A percentile compares a stretch with the other conserved stretches of the same genome.
Conservation (phyloP, 345 rosid genomes). For the Melaleuca alternifolia region DNA sequence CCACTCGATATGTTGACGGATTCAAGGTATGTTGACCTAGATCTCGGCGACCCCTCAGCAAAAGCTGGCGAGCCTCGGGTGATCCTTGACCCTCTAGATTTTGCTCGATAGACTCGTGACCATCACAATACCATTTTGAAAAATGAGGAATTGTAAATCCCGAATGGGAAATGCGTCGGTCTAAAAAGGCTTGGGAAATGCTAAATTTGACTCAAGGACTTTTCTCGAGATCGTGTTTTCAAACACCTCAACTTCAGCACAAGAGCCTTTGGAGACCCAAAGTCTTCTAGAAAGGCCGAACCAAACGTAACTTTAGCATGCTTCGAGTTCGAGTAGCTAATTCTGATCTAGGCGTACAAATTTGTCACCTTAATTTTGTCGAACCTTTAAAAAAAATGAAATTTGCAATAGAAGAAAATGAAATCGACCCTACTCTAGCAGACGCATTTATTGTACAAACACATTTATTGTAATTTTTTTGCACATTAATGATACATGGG, state of each 20-base stretch:
- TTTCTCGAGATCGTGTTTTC: not conserved
- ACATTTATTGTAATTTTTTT: not conserved
- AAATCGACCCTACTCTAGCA: not conserved
- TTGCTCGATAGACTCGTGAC: not conserved
- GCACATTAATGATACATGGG: not conserved
- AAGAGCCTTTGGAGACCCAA: not conserved
- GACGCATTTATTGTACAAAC: not conserved
- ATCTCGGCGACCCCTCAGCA: not conserved
- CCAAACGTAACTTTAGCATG: not conserved
- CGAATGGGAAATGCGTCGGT: accelerated
- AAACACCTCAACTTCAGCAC: not conserved
- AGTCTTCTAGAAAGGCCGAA: not conserved
- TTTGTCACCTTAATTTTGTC: not conserved
- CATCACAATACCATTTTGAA: not conserved
- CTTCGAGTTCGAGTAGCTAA: not conserved
- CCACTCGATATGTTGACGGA: not conserved
- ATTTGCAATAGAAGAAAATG: not conserved
- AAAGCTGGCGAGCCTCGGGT: accelerated
- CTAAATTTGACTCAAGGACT: not conserved
- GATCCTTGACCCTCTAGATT: not conserved
- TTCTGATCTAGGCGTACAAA: not conserved
- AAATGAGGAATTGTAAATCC: not conserved
- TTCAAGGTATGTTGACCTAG: not conserved
- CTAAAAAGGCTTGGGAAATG: not conserved
- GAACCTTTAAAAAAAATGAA: not conserved